Evolutionary conservation across 257 asterid species (phyloP).

Genomic region (Solanum okadae): DNA sequence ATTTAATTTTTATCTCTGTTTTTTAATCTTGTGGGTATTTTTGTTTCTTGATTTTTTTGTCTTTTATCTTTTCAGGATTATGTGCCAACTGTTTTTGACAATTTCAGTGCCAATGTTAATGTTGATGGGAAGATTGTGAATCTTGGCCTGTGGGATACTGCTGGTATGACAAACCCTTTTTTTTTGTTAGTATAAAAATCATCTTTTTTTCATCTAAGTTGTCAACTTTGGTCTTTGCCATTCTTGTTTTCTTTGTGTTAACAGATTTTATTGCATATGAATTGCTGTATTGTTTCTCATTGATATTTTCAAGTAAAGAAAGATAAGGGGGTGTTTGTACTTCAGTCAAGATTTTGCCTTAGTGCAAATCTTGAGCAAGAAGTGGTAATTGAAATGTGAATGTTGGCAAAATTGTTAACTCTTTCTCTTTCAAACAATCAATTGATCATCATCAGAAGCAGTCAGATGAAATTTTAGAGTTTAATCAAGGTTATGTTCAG

Average conservation of each 20-base stretch:
- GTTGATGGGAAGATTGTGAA: constrained; percentile 29
- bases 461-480: neutral
- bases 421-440: neutral
- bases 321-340: neutral
- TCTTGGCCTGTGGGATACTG: constrained; percentile 35
- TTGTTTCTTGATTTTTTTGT: neutral
- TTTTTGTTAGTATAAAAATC: neutral
- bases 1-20: neutral
- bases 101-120: constrained; percentile 31
- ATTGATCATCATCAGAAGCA: neutral
- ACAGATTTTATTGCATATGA: neutral
- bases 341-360: neutral
- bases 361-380: neutral
- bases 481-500: neutral
- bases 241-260: neutral
- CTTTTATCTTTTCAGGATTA: constrained; percentile 13
- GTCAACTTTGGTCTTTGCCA: neutral
- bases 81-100: constrained; percentile 36
- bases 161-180: constrained; percentile 9
- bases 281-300: neutral
- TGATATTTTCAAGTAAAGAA: neutral
- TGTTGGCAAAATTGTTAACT: neutral
- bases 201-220: neutral
- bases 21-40: neutral
- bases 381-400: neutral